Evolutionary conservation across 2,329 filamentous ascomycete species (phyloP).

Genomic region (Seiridium unicorne): DNA sequence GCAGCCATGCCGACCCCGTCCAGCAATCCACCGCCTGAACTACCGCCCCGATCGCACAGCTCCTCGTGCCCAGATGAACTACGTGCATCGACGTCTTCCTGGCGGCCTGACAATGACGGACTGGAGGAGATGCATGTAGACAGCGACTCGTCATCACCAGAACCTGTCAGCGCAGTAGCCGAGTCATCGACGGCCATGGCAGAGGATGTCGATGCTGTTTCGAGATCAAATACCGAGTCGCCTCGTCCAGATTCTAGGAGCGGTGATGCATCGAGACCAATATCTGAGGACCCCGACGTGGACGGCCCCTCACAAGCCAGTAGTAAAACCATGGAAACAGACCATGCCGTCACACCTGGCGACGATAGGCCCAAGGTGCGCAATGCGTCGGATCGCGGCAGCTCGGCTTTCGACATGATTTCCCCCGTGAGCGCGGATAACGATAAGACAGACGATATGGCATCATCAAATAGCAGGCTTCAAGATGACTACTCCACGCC

Average conservation of each 20-base stretch:
- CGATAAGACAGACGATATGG: slow-evolving; percentile 18
- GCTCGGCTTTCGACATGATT: slow-evolving; percentile 15
- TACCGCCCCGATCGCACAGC: slow-evolving; percentile 25
- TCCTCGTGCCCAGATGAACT: slow-evolving; percentile 30
- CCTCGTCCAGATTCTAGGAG: slow-evolving; percentile 22
- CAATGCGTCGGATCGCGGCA: slow-evolving; percentile 7
- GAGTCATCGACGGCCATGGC: neutral
- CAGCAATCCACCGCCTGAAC: slow-evolving; percentile 23
- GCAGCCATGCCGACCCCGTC: slow-evolving; percentile 29
- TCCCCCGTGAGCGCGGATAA: slow-evolving; percentile 17
- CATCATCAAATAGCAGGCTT: slow-evolving; percentile 9
- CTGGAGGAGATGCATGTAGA: slow-evolving; percentile 24
- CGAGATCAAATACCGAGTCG: slow-evolving; percentile 24
- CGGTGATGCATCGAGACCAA: slow-evolving; percentile 13
- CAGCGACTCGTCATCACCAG: slow-evolving; percentile 21
- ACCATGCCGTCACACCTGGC: slow-evolving; percentile 14
- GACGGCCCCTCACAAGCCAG: slow-evolving; percentile 14
- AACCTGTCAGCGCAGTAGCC: slow-evolving; percentile 19
- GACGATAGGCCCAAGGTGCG: slow-evolving; percentile 9
- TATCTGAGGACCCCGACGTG: slow-evolving; percentile 15
- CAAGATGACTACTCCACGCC: slow-evolving; percentile 24
- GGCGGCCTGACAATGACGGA: slow-evolving; percentile 19
- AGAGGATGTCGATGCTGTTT: slow-evolving; percentile 15
- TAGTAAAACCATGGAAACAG: neutral
- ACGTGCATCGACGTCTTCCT: slow-evolving; percentile 18